Percentiles rank a stretch among this genome's conserved stretches.
Conservation (phyloP, 495 filamentous ascomycete genomes). For the Ascodesmis nigricans region DNA sequence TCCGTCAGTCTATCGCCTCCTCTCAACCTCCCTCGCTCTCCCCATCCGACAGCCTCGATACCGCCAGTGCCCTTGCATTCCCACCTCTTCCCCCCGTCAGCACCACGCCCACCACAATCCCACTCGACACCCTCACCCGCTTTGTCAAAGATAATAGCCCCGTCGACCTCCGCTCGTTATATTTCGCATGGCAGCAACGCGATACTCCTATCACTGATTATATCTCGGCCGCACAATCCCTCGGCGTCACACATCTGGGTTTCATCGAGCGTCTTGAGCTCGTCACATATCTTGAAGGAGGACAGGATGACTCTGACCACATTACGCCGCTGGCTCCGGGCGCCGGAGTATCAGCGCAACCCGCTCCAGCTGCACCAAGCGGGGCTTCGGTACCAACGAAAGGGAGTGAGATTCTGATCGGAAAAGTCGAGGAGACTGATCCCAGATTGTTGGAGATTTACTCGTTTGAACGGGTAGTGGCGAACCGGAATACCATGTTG, state of each 20-base stretch:
- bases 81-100: slow-evolving; percentile 23
- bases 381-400: slow-evolving; percentile 23
- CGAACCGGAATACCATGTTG: slow-evolving; percentile 73
- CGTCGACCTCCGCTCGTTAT: slow-evolving; percentile 80
- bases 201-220: slow-evolving; percentile 74
- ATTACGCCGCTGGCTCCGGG: slow-evolving; percentile 61
- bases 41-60: slow-evolving; percentile 35
- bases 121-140: slow-evolving; percentile 57
- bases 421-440: slow-evolving; percentile 35
- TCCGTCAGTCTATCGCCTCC: slow-evolving; percentile 16
- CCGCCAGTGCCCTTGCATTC: slow-evolving; percentile 70
- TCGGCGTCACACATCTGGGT: slow-evolving; percentile 72
- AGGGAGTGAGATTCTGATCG: slow-evolving; percentile 12
- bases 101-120: slow-evolving; percentile 37
- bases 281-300: slow-evolving; percentile 76
- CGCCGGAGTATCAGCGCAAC: slow-evolving; percentile 31
- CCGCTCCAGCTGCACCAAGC: slow-evolving; percentile 26
- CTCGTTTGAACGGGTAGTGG: slow-evolving; percentile 69
- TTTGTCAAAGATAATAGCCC: slow-evolving; percentile 51
- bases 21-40: slow-evolving; percentile 13
- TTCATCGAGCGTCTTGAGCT: slow-evolving; percentile 82
- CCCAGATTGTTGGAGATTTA: slow-evolving; percentile 72
- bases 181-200: slow-evolving; percentile 82
- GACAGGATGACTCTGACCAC: slow-evolving; percentile 70
- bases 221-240: slow-evolving; percentile 53